Percentiles rank a stretch among this genome's conserved stretches.
Evolutionary conservation across 140 eudicot species (phyloP).

Genomic region (Cichorium intybus): DNA sequence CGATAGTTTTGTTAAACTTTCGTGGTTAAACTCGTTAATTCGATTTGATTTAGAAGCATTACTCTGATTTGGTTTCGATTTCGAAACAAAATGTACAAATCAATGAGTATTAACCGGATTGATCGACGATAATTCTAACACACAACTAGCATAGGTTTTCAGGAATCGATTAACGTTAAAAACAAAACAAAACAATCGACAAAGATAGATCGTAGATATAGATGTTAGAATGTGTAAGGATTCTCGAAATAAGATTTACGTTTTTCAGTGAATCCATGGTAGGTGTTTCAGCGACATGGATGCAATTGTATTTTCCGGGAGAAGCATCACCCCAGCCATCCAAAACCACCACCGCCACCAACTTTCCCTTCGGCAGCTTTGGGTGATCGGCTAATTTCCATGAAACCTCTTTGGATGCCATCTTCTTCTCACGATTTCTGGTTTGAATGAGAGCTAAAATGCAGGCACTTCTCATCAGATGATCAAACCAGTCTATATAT

Average conservation of each 20-base stretch:
- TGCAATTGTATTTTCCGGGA: slow-evolving; percentile 58
- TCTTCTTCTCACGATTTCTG: neutral
- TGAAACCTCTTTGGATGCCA: slow-evolving; percentile 50
- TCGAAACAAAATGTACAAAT: neutral
- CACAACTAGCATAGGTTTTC: neutral
- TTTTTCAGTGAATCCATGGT: slow-evolving; percentile 74
- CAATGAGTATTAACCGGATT: neutral
- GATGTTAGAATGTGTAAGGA: neutral
- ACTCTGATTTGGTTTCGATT: neutral
- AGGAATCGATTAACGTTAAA: neutral
- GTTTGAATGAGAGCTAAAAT: neutral
- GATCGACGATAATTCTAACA: neutral
- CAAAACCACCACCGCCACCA: slow-evolving; percentile 60
- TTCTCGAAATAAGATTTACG: slow-evolving; percentile 16
- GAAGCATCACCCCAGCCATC: slow-evolving; percentile 87
- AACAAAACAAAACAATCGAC: no score
- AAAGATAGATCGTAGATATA: neutral
- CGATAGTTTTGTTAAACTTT: neutral
- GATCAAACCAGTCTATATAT: neutral
- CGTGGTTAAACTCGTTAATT: neutral
- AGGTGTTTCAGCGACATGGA: slow-evolving; percentile 71
- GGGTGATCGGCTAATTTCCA: slow-evolving; percentile 77
- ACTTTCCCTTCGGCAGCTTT: slow-evolving; percentile 65
- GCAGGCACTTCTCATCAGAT: neutral
- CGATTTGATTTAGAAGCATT: neutral